Percentiles rank a stretch among this genome's conserved stretches.
Evolutionary conservation across 306 rosid species (phyloP).

Genomic region (Ormosia emarginata): DNA sequence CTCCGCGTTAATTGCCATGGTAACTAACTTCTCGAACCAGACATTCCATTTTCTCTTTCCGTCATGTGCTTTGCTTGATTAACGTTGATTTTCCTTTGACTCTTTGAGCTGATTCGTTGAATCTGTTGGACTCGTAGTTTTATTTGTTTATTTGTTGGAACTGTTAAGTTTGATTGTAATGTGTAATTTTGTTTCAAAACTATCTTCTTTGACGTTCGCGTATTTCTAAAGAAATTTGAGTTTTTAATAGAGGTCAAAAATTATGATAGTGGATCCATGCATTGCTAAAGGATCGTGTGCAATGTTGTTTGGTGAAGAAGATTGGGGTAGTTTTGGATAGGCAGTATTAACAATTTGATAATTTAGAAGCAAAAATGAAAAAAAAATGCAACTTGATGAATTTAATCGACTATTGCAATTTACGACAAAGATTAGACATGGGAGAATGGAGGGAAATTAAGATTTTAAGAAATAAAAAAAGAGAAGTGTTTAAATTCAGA

Average conservation of each 20-base stretch:
- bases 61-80: not conserved
- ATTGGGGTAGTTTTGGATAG: not conserved
- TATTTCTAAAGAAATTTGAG: not conserved
- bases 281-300: not conserved
- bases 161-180: not conserved
- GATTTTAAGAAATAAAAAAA: not conserved
- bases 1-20: constrained; percentile 43
- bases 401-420: not conserved
- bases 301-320: not conserved
- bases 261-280: not conserved
- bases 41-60: not conserved
- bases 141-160: not conserved
- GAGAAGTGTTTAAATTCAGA: no score
- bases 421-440: not conserved
- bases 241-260: not conserved
- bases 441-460: not conserved
- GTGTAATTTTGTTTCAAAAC: not conserved
- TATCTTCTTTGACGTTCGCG: not conserved
- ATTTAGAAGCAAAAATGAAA: not conserved
- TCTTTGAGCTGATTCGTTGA: constrained; percentile 34
- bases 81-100: constrained; percentile 27
- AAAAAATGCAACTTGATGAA: not conserved
- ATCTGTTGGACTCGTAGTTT: constrained; percentile 7
- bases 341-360: not conserved
- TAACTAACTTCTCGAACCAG: not conserved